Evolutionary conservation across 2,329 filamentous ascomycete genomes (phyloP), one percentile per base, ranked within the genome.

Genomic region (Colletotrichum falcatum): DNA sequence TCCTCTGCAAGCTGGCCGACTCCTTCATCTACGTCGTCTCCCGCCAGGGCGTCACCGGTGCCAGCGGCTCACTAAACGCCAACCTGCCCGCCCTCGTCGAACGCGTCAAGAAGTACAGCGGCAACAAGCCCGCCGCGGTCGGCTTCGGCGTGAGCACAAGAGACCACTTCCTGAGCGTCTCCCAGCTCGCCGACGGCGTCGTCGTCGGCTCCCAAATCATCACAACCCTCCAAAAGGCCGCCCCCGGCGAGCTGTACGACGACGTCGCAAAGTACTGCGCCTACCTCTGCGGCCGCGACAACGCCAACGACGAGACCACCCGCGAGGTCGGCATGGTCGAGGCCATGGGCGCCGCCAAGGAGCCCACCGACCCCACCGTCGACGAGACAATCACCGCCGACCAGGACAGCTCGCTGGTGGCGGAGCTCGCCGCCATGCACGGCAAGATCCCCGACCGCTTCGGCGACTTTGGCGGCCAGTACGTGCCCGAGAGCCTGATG

Each of bases 11-110:
- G 80, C 95, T 99, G 73, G 96, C 96, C 78, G 95, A 98, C 83
- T 98, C 95, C 4, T 99, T 98, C 85, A 97, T 99, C 83, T 99
- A 99, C 80, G 95, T 99, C 72, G 96, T 99, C 66, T 98, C 95
- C 33, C 89, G 95, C 76, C 97, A 97, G 92, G 96, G 96, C 76
- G 95, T 98, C 66, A 99, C 96, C 12, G 96, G 96, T 76, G 96
- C 94, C 18, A 91, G 91, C 0, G 95, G 95, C 42, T 90, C 90
- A 33, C 84, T 99, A 77, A 97, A 94, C 81, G 87, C 91, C 54
- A 91, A 92, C 69, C 88, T 99, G 42, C 94, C 95, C 18, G 90
- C 92, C 61, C 88, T 99, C 46, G 85, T 99, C 68, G 88, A 89
- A 67, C 90, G 94, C 48, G 96, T 99, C 33, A 96, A 97, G 85